Percentiles rank a stretch among this genome's conserved stretches.
phyloP scores from a whole-genome alignment of 257 asterid genomes.

The Knoxia roxburghii region DNA sequence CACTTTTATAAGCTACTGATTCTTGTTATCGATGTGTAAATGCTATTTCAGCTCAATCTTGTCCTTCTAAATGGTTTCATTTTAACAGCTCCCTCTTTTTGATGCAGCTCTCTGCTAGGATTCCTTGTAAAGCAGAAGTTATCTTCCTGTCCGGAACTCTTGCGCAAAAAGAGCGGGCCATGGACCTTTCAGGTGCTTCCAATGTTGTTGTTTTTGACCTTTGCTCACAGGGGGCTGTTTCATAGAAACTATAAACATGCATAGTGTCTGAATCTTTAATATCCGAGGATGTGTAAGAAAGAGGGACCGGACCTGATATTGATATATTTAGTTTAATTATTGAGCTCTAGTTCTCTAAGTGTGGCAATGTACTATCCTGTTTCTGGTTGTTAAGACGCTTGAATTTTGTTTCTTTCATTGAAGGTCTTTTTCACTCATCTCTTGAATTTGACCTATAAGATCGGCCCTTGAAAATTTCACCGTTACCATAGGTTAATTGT shows the following conservation, averaged over 20 bases:
- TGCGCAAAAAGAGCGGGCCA: conserved; percentile 48
- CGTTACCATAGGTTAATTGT: conserved; percentile 4
- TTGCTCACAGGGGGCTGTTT: neutral
- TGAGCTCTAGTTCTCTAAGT: too few relatives aligned
- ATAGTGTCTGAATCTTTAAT: neutral
- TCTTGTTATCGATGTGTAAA: neutral
- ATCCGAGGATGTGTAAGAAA: neutral
- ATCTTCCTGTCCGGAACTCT: conserved; percentile 64
- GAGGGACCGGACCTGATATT: too few relatives aligned
- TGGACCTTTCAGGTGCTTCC: conserved; percentile 55
- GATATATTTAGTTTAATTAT: too few relatives aligned
- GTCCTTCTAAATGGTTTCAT: neutral
- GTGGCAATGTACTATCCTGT: neutral
- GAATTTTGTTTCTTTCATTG: neutral
- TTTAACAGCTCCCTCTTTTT: conserved; percentile 12
- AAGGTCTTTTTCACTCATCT: neutral
- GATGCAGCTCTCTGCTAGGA: conserved; percentile 74
- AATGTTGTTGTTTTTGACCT: neutral
- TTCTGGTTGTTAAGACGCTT: neutral
- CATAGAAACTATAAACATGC: neutral
- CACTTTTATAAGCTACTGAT: neutral
- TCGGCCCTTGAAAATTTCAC: neutral
- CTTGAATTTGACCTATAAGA: neutral
- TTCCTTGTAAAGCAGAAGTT: conserved; percentile 71
- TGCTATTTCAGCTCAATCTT: neutral